Evolutionary conservation across 495 filamentous ascomycete genomes (phyloP).

Genomic region (Penicillium atrosanguineum): DNA sequence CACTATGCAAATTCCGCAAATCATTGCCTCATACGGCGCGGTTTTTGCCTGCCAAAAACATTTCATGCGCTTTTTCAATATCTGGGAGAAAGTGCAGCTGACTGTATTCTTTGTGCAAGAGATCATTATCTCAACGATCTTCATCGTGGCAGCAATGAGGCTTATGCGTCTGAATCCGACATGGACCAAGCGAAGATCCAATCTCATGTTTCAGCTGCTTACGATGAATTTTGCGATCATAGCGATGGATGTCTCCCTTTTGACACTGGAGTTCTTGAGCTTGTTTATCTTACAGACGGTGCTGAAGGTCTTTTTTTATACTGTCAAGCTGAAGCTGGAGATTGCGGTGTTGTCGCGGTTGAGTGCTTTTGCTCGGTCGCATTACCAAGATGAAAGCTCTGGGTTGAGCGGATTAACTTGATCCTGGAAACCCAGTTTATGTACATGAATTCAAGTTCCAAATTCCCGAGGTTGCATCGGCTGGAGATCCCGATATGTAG

Average conservation of each 20-base stretch:
- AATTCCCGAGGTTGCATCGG: too few species aligned
- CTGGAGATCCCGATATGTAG: not conserved
- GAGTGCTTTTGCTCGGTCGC: not conserved
- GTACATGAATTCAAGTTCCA: too few species aligned
- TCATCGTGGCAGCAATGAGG: conserved; percentile 35
- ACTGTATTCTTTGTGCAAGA: conserved; percentile 44
- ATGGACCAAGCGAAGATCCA: conserved; percentile 21
- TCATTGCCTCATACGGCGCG: conserved; percentile 44
- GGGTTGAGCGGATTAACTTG: not conserved
- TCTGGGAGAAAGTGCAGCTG: conserved; percentile 39
- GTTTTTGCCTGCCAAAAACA: conserved; percentile 10
- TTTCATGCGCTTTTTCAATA: conserved; percentile 33
- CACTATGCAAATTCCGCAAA: conserved; percentile 44
- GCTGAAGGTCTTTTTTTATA: conserved; percentile 44
- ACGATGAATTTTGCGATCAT: conserved; percentile 39
- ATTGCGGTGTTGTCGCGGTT: conserved; percentile 29
- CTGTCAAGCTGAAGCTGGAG: conserved; percentile 51
- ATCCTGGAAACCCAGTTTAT: not conserved
- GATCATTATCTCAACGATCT: conserved; percentile 40
- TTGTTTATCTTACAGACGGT: conserved; percentile 38
- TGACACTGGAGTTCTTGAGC: conserved; percentile 32
- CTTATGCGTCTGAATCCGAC: conserved; percentile 30
- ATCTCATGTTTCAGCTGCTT: conserved; percentile 40
- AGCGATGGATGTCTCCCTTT: conserved; percentile 28
- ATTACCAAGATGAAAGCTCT: not conserved